Conservation (phyloP, 1,284 basidiomycete genomes). For the Puccinia novopanici region DNA sequence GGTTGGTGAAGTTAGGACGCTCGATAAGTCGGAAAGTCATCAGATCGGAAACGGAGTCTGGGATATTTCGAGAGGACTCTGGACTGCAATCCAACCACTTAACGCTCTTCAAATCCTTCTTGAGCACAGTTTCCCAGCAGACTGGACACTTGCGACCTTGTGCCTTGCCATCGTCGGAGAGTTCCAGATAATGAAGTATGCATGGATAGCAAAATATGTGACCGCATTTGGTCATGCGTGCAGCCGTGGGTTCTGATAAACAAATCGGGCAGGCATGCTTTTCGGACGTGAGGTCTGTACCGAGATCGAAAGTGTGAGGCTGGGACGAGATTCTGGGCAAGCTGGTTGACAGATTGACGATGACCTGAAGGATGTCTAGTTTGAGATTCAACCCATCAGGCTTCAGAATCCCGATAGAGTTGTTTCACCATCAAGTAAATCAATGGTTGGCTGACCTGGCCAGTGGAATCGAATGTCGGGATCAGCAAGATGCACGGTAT, state of each 20-base stretch:
- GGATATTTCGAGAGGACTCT: background rate
- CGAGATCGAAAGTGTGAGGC: slow-evolving; percentile 52
- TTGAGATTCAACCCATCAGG: slow-evolving; percentile 65
- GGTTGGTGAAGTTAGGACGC: slow-evolving; percentile 87
- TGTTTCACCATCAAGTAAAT: background rate
- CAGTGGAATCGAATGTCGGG: slow-evolving; percentile 64
- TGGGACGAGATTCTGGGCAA: slow-evolving; percentile 52
- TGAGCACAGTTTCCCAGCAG: slow-evolving; percentile 89
- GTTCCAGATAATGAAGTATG: slow-evolving; percentile 76
- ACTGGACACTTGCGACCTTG: slow-evolving; percentile 79
- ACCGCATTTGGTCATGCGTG: slow-evolving; percentile 95
- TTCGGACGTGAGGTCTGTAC: slow-evolving; percentile 48
- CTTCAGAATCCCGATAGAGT: background rate
- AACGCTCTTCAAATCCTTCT: slow-evolving; percentile 87
- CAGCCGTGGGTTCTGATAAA: slow-evolving; percentile 82
- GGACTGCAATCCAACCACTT: slow-evolving; percentile 62
- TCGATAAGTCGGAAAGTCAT: slow-evolving; percentile 82
- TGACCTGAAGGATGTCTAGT: slow-evolving; percentile 93
- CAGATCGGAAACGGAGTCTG: slow-evolving; percentile 59
- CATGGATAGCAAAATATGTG: slow-evolving; percentile 68
- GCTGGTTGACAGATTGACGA: slow-evolving; percentile 72
- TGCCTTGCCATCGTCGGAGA: slow-evolving; percentile 76
- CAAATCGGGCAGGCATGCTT: slow-evolving; percentile 79
- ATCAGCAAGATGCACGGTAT: slow-evolving; percentile 91
- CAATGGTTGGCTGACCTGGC: slow-evolving; percentile 28